These are phyloP conservation scores for Aspergillus novoparasiticus DNA, from an alignment of 2,329 filamentous ascomycete genomes.

Conservation along the genomic window DNA sequence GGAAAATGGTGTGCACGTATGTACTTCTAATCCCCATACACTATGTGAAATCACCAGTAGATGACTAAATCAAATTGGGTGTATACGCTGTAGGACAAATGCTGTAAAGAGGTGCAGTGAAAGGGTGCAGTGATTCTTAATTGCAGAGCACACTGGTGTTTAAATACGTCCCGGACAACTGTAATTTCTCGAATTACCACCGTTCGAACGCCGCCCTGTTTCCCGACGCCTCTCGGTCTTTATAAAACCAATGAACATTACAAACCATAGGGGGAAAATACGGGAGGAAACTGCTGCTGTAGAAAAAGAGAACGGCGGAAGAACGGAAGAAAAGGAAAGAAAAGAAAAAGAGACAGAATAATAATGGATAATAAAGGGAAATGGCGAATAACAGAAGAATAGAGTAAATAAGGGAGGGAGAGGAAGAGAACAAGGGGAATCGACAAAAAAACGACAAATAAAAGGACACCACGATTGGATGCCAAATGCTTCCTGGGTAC, in stretches of 20 bases:
- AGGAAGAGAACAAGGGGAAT: background rate
- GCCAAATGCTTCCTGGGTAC: background rate
- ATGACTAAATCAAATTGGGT: background rate
- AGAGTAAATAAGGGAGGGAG: background rate
- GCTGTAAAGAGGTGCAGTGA: background rate
- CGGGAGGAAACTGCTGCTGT: background rate
- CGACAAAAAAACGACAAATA: background rate
- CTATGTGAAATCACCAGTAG: background rate
- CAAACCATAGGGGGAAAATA: background rate
- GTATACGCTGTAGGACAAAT: background rate
- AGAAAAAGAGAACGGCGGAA: background rate
- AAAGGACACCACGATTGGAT: background rate
- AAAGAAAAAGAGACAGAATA: background rate
- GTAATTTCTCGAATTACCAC: background rate
- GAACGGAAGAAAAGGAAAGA: background rate
- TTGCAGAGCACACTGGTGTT: background rate
- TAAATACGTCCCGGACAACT: background rate
- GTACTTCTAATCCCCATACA: background rate
- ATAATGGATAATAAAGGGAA: background rate
- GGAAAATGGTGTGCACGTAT: background rate
- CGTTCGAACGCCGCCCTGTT: constrained; percentile 17
- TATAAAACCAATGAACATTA: constrained; percentile 8
- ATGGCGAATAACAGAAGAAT: constrained; percentile 1
- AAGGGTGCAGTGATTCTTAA: background rate
- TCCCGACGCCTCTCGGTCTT: constrained; percentile 15